Percentiles rank a stretch among this genome's conserved stretches.
These are phyloP conservation scores for Heliosperma pusillum DNA, from an alignment of 148 eudicot genomes.

Conservation along the genomic window DNA sequence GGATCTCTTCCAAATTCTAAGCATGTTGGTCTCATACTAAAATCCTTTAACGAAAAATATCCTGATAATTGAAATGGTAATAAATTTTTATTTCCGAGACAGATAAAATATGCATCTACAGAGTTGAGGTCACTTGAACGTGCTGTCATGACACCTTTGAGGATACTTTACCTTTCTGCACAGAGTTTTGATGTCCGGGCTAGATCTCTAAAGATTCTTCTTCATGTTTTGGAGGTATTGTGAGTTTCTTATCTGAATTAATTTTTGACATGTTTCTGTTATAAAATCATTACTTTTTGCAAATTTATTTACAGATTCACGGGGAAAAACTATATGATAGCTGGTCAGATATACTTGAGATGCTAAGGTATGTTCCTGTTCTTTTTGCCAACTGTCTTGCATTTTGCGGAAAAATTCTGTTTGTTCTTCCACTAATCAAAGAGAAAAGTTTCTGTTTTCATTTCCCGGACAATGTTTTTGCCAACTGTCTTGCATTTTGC, in stretches of 20 bases:
- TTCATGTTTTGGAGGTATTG: slow-evolving; percentile 92
- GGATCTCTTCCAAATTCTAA: slow-evolving; percentile 37
- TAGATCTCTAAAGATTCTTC: slow-evolving; percentile 83
- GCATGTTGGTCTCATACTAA: slow-evolving; percentile 34
- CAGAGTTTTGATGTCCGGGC: slow-evolving; percentile 73
- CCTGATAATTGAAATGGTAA: slow-evolving; percentile 5
- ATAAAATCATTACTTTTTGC: slow-evolving; percentile 14
- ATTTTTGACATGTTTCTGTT: slow-evolving; percentile 6
- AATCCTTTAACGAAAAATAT: background rate
- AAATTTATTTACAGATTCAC: slow-evolving; percentile 55
- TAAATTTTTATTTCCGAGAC: slow-evolving; percentile 18
- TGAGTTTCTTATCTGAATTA: slow-evolving; percentile 11
- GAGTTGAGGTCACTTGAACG: slow-evolving; percentile 74
- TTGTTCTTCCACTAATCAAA: slow-evolving; percentile 13
- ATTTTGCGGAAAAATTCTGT: slow-evolving; percentile 15
- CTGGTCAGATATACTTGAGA: slow-evolving; percentile 91
- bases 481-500: slow-evolving; percentile 13
- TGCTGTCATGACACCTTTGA: slow-evolving; percentile 80
- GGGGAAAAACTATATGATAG: slow-evolving; percentile 88
- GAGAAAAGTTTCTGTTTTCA: background rate
- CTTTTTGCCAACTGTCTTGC: background rate
- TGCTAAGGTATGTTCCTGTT: slow-evolving; percentile 57
- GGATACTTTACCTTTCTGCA: slow-evolving; percentile 65
- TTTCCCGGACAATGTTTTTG: slow-evolving; percentile 4
- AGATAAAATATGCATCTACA: slow-evolving; percentile 38